A percentile compares a stretch with the other conserved stretches of the same genome.
Evolutionary conservation across 2,329 filamentous ascomycete species (phyloP).

Genomic region (Fusarium albosuccineum): DNA sequence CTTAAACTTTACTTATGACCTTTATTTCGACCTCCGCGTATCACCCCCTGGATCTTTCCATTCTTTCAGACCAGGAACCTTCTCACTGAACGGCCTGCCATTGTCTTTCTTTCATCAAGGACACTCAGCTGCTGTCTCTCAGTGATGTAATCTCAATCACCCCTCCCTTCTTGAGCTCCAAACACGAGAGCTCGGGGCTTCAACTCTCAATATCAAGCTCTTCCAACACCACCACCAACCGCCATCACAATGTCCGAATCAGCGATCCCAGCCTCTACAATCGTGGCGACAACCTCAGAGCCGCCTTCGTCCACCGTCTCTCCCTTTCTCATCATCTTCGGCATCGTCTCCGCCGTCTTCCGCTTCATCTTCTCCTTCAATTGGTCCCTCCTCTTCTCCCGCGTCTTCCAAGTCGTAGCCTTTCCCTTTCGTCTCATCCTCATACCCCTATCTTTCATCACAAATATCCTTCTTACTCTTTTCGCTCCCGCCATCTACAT

Average conservation of each 20-base stretch:
- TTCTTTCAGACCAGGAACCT: background rate
- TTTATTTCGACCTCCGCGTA: too few species aligned
- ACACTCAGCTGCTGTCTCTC: background rate
- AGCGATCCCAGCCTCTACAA: slow-evolving; percentile 24
- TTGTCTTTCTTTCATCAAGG: background rate
- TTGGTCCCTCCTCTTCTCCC: slow-evolving; percentile 45
- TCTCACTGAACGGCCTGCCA: background rate
- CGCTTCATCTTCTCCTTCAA: slow-evolving; percentile 46
- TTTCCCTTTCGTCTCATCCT: slow-evolving; percentile 50
- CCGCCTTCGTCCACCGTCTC: slow-evolving; percentile 28
- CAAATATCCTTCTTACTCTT: slow-evolving; percentile 47
- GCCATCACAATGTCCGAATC: slow-evolving; percentile 28
- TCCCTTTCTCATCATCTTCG: slow-evolving; percentile 41
- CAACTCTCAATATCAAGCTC: slow-evolving; percentile 6
- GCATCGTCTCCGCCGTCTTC: slow-evolving; percentile 45
- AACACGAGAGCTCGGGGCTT: background rate
- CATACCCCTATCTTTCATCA: slow-evolving; percentile 48
- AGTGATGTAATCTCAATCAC: slow-evolving; percentile 37
- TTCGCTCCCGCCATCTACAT: slow-evolving; percentile 55
- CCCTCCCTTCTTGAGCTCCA: slow-evolving; percentile 9
- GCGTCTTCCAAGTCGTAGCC: slow-evolving; percentile 40
- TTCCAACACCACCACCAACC: slow-evolving; percentile 15
- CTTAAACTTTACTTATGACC: background rate
- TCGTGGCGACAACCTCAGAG: slow-evolving; percentile 24
- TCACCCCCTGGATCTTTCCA: background rate